Evolutionary conservation across 306 rosid species (phyloP).

Genomic region (Dryas drummondii): DNA sequence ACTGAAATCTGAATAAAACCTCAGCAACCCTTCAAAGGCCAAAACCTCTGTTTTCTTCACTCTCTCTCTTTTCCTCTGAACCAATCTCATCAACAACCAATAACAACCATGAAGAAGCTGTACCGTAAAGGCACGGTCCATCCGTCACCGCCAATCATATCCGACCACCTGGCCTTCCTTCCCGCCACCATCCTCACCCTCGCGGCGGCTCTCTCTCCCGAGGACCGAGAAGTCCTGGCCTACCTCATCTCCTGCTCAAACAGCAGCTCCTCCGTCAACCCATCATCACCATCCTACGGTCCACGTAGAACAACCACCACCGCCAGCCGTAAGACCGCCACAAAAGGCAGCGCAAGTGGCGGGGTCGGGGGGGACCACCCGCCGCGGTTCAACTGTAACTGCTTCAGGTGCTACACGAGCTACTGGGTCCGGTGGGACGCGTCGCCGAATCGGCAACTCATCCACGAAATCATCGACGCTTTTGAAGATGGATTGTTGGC

Average conservation of each 20-base stretch:
- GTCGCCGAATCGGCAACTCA: slow-evolving; percentile 79
- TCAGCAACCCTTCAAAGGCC: slow-evolving; percentile 39
- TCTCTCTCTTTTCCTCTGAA: neutral
- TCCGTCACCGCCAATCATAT: slow-evolving; percentile 77
- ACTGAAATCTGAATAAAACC: slow-evolving; percentile 31
- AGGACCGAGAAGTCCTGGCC: slow-evolving; percentile 73
- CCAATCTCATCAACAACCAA: neutral
- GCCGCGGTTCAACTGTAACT: slow-evolving; percentile 66
- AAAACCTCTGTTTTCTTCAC: slow-evolving; percentile 16
- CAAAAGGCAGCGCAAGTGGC: slow-evolving; percentile 1
- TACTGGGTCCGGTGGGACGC: slow-evolving; percentile 96
- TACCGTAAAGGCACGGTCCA: slow-evolving; percentile 75
- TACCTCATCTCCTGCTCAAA: slow-evolving; percentile 64
- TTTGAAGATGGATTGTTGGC: slow-evolving; percentile 61
- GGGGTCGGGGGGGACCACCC: slow-evolving; percentile 51
- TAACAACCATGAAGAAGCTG: slow-evolving; percentile 74
- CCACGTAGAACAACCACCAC: slow-evolving; percentile 14
- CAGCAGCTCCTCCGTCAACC: slow-evolving; percentile 26
- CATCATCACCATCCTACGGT: slow-evolving; percentile 17
- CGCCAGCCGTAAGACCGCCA: neutral
- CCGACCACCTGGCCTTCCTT: slow-evolving; percentile 81
- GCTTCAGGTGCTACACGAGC: slow-evolving; percentile 78
- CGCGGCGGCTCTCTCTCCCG: slow-evolving; percentile 62
- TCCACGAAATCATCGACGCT: slow-evolving; percentile 84
- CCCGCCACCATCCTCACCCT: slow-evolving; percentile 79